phyloP scores from a whole-genome alignment of 805 yeast species.

The Wickerhamiella lipophila region DNA sequence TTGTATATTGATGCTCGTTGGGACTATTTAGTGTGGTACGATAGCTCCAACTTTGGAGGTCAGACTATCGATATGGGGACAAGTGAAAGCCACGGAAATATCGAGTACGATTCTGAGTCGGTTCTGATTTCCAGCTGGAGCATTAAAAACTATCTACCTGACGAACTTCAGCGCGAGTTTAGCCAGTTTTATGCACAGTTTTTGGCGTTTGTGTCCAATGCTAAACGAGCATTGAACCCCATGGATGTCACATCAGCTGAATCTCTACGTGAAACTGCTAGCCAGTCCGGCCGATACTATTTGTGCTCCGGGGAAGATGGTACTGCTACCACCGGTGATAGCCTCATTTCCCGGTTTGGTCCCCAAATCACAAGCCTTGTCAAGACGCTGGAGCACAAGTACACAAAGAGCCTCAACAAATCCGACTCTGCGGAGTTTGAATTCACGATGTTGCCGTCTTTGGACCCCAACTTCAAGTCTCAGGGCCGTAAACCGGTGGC shows the following conservation, averaged over 20 bases:
- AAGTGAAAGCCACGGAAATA: neutral
- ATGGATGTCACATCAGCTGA: neutral
- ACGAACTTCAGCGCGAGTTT: slow-evolving; percentile 66
- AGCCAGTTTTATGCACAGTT: slow-evolving; percentile 75
- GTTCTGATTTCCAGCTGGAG: slow-evolving; percentile 54
- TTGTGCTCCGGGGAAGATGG: slow-evolving; percentile 23
- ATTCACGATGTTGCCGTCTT: slow-evolving; percentile 67
- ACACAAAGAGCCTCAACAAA: slow-evolving; percentile 42
- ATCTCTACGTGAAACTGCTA: neutral
- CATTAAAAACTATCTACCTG: slow-evolving; percentile 58
- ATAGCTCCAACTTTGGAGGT: slow-evolving; percentile 78
- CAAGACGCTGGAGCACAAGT: slow-evolving; percentile 50
- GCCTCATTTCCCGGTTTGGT: slow-evolving; percentile 37
- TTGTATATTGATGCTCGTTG: slow-evolving; percentile 63
- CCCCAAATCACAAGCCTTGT: slow-evolving; percentile 55
- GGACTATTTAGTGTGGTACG: slow-evolving; percentile 96
- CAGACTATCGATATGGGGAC: slow-evolving; percentile 24
- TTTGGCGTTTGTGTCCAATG: slow-evolving; percentile 11
- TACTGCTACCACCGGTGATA: slow-evolving; percentile 16
- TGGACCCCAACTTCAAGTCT: slow-evolving; percentile 1
- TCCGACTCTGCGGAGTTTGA: slow-evolving; percentile 53
- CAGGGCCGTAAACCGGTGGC: slow-evolving; percentile 51
- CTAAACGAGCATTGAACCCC: slow-evolving; percentile 1
- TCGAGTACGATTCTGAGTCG: slow-evolving; percentile 21
- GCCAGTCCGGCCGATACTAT: slow-evolving; percentile 3